Base-by-base conservation (phyloP, 2,329 filamentous ascomycete genomes). In the Lasiodiplodia sp. region DNA sequence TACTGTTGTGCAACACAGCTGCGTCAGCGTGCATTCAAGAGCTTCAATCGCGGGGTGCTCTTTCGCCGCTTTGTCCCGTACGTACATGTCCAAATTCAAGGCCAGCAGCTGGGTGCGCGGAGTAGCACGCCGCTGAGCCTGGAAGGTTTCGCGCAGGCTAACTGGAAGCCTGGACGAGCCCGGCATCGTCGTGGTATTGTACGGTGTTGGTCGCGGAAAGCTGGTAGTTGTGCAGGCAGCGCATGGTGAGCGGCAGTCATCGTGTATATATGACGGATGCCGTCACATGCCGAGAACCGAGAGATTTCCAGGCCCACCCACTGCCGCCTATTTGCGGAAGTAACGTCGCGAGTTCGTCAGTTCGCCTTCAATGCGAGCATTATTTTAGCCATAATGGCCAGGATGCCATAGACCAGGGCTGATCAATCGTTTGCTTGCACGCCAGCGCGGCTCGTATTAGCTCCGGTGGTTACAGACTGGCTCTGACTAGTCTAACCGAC, bases 121-220 rank as follows among this genome's bases (percentile, higher is more conserved):
- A 70, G 85, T 83, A 67, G 84, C 83, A 70, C 84, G 86, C 80
- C 88, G 89, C 60, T 64, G 60, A 75, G 89, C 87, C 71, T 82
- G 86, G 76, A 92, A 86, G 78, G 87, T 86, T 76, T 91, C 90
- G 74, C 90, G 86, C 79, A 93, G 83, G 82, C 90, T 92, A 72
- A 91, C 84, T 73, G 91, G 90, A 79, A 92, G 88, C 76, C 90
- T 86, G 73, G 90, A 91, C 70, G 87, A 88, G 76, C 90, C 90
- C 71, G 79, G 78, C 79, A 80, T 80, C 21, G 12, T 68, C 16
- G 44, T n/a, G 49, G 31, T 25, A 25, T n/a, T 11, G 18, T 31
- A 25, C 23, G 58, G 58, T 16, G 40, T 23, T 21, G 14, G 58
- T 14, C 58, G 58, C 25, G 25, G 58, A 21, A 28, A 7, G 40